These are phyloP conservation scores for Allomyces arbusculus DNA, from an alignment of 192 early-diverging fungal genomes.

Conservation along the genomic window DNA sequence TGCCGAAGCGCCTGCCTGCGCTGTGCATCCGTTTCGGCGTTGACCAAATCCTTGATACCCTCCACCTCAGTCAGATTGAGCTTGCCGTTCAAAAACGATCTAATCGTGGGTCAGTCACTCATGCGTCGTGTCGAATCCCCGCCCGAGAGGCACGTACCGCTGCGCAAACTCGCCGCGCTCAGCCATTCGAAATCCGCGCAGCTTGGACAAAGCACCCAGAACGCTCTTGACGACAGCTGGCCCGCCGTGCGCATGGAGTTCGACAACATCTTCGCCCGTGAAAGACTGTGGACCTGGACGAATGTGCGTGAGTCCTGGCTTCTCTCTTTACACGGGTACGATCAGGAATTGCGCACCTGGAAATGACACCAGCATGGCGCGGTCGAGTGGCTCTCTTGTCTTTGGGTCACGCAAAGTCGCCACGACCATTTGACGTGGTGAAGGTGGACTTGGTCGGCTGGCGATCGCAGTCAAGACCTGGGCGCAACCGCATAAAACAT, in stretches of 20 bases:
- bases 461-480: background rate
- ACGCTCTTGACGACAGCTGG: conserved; percentile 39
- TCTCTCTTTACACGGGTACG: too few species aligned
- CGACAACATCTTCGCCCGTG: conserved; percentile 55
- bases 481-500: too few species aligned
- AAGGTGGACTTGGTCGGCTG: background rate
- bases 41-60: conserved; percentile 50
- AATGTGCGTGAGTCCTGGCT: too few species aligned
- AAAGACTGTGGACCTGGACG: conserved; percentile 8
- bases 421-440: background rate
- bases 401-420: background rate
- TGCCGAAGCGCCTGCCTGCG: conserved; percentile 42
- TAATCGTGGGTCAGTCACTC: background rate
- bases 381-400: background rate
- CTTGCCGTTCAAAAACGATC: conserved; percentile 30
- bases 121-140: background rate
- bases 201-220: conserved; percentile 21
- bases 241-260: conserved; percentile 57
- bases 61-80: conserved; percentile 50
- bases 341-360: background rate
- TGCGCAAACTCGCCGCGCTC: conserved; percentile 55
- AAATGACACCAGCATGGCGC: background rate
- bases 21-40: conserved; percentile 62
- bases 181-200: conserved; percentile 35
- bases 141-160: conserved; percentile 14